phyloP scores from a whole-genome alignment of 306 rosid genomes.

The Gastrolobium villosum region DNA sequence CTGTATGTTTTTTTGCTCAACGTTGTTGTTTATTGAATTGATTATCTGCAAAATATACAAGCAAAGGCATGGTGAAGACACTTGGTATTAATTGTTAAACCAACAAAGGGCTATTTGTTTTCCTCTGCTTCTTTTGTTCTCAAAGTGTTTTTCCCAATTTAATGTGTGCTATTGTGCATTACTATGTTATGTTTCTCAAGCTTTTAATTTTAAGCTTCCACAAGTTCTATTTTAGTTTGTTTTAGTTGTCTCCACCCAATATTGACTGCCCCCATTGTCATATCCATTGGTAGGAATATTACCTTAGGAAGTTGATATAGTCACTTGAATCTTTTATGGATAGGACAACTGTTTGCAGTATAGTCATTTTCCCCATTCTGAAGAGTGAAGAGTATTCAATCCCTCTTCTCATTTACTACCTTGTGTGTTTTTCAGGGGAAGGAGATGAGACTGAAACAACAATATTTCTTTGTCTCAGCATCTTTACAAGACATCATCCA shows the following conservation, averaged over 20 bases:
- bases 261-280: constrained; percentile 31
- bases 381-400: constrained; percentile 23
- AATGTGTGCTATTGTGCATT: constrained; percentile 38
- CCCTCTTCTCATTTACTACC: constrained; percentile 29
- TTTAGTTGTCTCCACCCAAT: constrained; percentile 32
- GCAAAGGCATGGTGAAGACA: constrained; percentile 10
- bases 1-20: constrained; percentile 1
- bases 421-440: constrained; percentile 66
- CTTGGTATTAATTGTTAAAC: constrained; percentile 23
- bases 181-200: constrained; percentile 38
- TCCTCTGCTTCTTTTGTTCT: constrained; percentile 35
- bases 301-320: constrained; percentile 20
- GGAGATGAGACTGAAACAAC: constrained; percentile 79
- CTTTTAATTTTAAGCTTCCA: constrained; percentile 24
- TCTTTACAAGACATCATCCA: constrained; percentile 80
- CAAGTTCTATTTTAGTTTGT: constrained; percentile 22
- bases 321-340: constrained; percentile 37
- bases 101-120: not conserved
- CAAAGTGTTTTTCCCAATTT: constrained; percentile 33
- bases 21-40: constrained; percentile 29
- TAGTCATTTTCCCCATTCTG: constrained; percentile 14
- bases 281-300: constrained; percentile 23
- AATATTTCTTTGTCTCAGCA: constrained; percentile 79
- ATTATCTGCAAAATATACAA: constrained; percentile 39
- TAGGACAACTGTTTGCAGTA: constrained; percentile 27